phyloP scores from a whole-genome alignment of 768 basidiomycete genomes.

The Phlebiopsis gigantea region DNA sequence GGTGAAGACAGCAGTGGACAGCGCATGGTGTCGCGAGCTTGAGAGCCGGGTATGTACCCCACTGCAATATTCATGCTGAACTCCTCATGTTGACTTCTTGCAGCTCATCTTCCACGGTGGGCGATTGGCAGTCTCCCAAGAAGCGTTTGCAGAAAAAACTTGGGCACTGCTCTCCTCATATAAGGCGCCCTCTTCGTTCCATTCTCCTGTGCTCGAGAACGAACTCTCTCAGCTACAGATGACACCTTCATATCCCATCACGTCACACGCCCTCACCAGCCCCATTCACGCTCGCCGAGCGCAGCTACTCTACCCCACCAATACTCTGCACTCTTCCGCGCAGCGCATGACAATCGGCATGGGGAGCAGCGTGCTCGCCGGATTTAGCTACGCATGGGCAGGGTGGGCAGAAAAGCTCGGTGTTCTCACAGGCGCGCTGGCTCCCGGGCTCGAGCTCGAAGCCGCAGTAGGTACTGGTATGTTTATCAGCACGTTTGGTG shows the following conservation, averaged over 20 bases:
- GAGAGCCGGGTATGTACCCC: slow-evolving; percentile 23
- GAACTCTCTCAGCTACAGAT: slow-evolving; percentile 45
- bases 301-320: slow-evolving; percentile 56
- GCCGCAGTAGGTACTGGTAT: slow-evolving; percentile 59
- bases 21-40: slow-evolving; percentile 32
- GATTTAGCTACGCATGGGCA: slow-evolving; percentile 53
- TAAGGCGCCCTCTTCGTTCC: slow-evolving; percentile 30
- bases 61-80: background rate
- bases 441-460: slow-evolving; percentile 42
- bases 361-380: slow-evolving; percentile 41
- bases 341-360: slow-evolving; percentile 52
- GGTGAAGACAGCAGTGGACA: slow-evolving; percentile 27
- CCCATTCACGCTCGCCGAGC: slow-evolving; percentile 48
- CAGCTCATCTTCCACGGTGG: slow-evolving; percentile 67
- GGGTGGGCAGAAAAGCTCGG: slow-evolving; percentile 57
- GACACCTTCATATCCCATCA: slow-evolving; percentile 41
- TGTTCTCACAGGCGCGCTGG: slow-evolving; percentile 25
- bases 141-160: slow-evolving; percentile 35
- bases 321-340: slow-evolving; percentile 56
- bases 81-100: background rate
- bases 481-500: slow-evolving; percentile 40
- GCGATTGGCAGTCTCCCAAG: slow-evolving; percentile 44
- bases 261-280: slow-evolving; percentile 38
- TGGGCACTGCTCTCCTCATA: slow-evolving; percentile 36
- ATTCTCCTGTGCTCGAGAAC: slow-evolving; percentile 57